Base-by-base conservation (phyloP, 1,284 basidiomycete genomes). In the Cutaneotrichosporon mucoides region DNA sequence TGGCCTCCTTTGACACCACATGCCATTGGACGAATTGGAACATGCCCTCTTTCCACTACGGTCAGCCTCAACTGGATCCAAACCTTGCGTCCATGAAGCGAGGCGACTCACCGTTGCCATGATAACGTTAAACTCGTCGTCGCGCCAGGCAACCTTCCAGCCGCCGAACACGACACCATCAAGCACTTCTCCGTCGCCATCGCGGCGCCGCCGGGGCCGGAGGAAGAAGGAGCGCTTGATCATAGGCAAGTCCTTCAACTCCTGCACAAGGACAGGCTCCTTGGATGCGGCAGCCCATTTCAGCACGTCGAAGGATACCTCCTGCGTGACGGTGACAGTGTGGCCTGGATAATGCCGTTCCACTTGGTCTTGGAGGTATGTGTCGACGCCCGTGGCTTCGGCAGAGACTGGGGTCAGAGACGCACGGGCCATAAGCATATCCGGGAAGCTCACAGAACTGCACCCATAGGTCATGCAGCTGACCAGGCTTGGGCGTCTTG, bases 1-100 rank as follows among this genome's bases (percentile, higher is more conserved):
- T 80, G 55, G 86, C 84, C 35, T 87, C 80, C 61, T 61, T 49
- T 4, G 34, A 10, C 40, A 73, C 53, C 49, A 75, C 52, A 53
- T 71, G 68, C 66, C 70, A 72, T 59, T 71, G 68, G 34, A 47
- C 51, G 9, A 63, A 43, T 34, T 53, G 54, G 6, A 40, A 41
- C 56, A 59, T 66, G 9, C 59, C 61, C 33, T 68, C 66, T 0
- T 55, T n/a, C 64, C 64, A 71, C 68, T 68, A 43, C 8, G 4
- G 55, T 61, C 47, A 59, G 57, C 35, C 3, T 5, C 15, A 4
- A 36, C 16, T 3, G 2, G 11, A 24, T 24, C 24, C 24, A 24
- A 24, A 24, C 24, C 24, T 24, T 24, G 24, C 24, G 24, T 24
- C 24, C 24, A 24, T 24, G 24, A 24, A 24, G 11, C 24, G 33